Evolutionary conservation across 306 rosid genomes (phyloP).

Genomic region (Styphnolobium japonicum): DNA sequence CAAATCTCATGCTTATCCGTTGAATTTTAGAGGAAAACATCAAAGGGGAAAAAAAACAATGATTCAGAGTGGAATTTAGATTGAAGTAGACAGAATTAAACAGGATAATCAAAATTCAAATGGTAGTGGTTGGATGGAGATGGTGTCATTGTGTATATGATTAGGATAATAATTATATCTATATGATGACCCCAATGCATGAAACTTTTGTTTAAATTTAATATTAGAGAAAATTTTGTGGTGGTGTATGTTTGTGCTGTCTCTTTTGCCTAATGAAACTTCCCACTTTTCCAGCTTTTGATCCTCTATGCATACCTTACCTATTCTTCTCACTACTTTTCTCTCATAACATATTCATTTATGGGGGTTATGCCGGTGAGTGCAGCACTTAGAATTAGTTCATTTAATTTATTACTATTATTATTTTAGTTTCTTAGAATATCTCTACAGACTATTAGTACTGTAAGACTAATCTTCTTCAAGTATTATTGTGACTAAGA

Average conservation of each 20-base stretch:
- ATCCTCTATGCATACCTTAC: not conserved
- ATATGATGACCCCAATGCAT: not conserved
- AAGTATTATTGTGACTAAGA: no score
- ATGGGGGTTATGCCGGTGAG: not conserved
- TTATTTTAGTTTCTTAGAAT: no score
- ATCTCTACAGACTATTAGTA: no score
- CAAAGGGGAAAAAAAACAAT: not conserved
- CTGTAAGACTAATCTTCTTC: no score
- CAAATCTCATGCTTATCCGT: constrained; percentile 13
- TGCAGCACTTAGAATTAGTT: not conserved
- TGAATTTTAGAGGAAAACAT: not conserved
- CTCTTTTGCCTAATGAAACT: not conserved
- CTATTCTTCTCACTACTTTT: not conserved
- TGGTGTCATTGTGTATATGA: constrained; percentile 6
- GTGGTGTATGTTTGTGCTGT: not conserved
- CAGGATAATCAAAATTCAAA: not conserved
- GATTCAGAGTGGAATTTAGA: not conserved
- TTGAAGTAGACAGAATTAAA: not conserved
- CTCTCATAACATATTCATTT: not conserved
- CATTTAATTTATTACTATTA: no score
- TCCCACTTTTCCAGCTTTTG: not conserved
- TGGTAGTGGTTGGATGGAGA: constrained; percentile 15
- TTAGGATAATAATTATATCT: constrained; percentile 20
- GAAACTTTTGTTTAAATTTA: not conserved
- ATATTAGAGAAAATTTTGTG: not conserved